Conservation (phyloP, 257 asterid species). For the Coffea eugenioides region DNA sequence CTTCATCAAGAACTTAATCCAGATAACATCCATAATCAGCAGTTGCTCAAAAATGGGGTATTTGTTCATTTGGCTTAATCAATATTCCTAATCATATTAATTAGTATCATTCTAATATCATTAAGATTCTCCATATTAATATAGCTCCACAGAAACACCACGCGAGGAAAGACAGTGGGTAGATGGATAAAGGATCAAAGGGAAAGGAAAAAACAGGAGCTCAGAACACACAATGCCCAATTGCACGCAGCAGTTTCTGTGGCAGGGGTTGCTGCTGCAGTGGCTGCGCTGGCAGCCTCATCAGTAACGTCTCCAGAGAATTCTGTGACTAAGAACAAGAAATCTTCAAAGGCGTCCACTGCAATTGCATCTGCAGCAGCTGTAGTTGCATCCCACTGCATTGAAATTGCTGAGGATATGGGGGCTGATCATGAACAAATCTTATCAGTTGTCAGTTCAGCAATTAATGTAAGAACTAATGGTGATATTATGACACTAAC, state of each 20-base stretch:
- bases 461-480: conserved; percentile 66
- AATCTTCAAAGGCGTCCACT: conserved; percentile 38
- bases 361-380: conserved; percentile 90
- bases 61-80: conserved; percentile 8
- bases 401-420: conserved; percentile 83
- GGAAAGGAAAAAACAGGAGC: conserved; percentile 76
- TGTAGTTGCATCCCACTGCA: conserved; percentile 92
- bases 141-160: conserved; percentile 51
- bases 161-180: conserved; percentile 67
- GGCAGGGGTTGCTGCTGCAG: conserved; percentile 88
- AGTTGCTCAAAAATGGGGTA: conserved; percentile 63
- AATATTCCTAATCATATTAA: not conserved
- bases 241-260: conserved; percentile 79
- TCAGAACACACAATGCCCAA: conserved; percentile 77
- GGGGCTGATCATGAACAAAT: conserved; percentile 79
- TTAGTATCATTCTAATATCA: conserved; percentile 1
- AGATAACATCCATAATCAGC: conserved; percentile 54
- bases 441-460: conserved; percentile 59
- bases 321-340: conserved; percentile 32
- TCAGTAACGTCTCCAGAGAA: conserved; percentile 47
- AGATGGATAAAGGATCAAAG: conserved; percentile 78
- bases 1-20: conserved; percentile 74
- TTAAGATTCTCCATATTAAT: conserved; percentile 6
- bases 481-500: conserved; percentile 87
- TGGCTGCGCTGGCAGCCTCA: conserved; percentile 75